phyloP scores from a whole-genome alignment of 2,329 filamentous ascomycete genomes.

The Penicillium hesseltinei region DNA sequence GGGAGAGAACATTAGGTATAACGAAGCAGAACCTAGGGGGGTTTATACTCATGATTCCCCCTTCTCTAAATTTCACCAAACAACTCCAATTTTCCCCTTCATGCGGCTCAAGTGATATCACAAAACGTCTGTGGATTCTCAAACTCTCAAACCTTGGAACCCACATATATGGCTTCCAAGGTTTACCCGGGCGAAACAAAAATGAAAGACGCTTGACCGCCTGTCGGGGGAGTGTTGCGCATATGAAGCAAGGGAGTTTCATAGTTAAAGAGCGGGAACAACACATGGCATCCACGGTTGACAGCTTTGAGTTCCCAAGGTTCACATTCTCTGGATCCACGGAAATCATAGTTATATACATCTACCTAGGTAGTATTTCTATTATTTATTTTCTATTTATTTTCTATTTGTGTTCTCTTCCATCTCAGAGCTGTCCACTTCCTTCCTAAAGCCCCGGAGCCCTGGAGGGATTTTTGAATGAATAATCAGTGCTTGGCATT shows the following conservation, averaged over 20 bases:
- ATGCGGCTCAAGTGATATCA: slow-evolving; percentile 1
- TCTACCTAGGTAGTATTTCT: neutral
- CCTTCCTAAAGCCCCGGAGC: too few relatives aligned
- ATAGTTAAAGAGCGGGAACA: neutral
- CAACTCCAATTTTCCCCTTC: neutral
- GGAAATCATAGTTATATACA: neutral
- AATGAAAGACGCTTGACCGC: neutral
- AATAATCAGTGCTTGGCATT: neutral
- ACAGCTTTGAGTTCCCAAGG: neutral
- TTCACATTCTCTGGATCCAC: neutral
- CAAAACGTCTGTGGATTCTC: neutral
- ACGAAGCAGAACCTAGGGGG: too few relatives aligned
- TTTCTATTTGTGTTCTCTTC: neutral
- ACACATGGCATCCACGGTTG: slow-evolving; percentile 3
- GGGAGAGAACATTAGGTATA: too few relatives aligned
- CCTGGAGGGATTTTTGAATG: neutral
- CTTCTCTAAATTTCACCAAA: neutral
- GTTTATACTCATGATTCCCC: too few relatives aligned
- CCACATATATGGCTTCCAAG: too few relatives aligned
- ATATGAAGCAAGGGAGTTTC: slow-evolving; percentile 7
- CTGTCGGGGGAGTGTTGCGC: neutral
- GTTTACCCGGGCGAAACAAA: neutral
- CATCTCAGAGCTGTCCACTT: too few relatives aligned
- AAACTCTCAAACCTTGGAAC: too few relatives aligned
- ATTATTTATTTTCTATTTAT: neutral